phyloP scores from a whole-genome alignment of 371 early-diverging fungal genomes.

The Parasitella parasitica region DNA sequence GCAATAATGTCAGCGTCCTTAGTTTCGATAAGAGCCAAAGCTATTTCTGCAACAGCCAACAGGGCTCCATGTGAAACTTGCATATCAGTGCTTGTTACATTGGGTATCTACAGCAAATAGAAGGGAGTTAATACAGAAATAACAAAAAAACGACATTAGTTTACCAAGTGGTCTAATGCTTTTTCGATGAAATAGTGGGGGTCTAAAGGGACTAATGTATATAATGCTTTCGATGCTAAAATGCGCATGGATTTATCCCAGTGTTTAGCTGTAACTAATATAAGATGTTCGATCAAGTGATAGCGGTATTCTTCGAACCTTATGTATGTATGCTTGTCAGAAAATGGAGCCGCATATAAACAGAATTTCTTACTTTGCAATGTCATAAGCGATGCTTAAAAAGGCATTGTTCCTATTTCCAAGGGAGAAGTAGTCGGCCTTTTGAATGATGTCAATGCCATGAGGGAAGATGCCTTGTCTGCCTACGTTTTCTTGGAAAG shows the following conservation, averaged over 20 bases:
- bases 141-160: not conserved
- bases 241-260: conserved; percentile 88
- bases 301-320: conserved; percentile 76
- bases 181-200: conserved; percentile 53
- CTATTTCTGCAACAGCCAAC: conserved; percentile 71
- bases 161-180: conserved; percentile 49
- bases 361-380: conserved; percentile 64
- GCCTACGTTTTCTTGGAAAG: conserved; percentile 97
- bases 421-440: conserved; percentile 89
- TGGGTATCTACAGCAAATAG: conserved; percentile 56
- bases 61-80: conserved; percentile 78
- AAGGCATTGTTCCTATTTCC: conserved; percentile 81
- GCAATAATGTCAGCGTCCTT: not conserved
- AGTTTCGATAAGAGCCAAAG: conserved; percentile 50
- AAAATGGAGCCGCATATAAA: not conserved
- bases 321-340: not conserved
- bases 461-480: conserved; percentile 91
- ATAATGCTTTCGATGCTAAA: conserved; percentile 72
- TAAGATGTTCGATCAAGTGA: conserved; percentile 72
- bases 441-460: conserved; percentile 88
- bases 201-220: conserved; percentile 59
- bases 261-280: conserved; percentile 63
- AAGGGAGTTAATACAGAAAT: not conserved
- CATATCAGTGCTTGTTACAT: conserved; percentile 60
- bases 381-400: conserved; percentile 60